Conservation (phyloP, 371 early-diverging fungal genomes). For the Batkoa obscura region DNA sequence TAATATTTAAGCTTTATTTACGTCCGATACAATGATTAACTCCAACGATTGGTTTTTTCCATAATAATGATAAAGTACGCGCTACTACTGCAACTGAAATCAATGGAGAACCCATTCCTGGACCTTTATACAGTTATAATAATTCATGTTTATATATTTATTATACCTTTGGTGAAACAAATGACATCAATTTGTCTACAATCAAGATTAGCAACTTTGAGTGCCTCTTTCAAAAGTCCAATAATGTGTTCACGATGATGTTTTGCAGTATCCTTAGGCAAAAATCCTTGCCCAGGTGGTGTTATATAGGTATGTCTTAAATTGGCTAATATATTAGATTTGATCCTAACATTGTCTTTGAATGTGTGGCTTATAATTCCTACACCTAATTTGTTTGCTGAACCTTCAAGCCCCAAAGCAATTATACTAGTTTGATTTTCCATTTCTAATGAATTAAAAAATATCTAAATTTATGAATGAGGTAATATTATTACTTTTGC, state of each 20-base stretch:
- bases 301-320: constrained; percentile 90
- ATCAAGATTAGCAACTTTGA: constrained; percentile 55
- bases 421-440: neutral
- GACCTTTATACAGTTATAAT: constrained; percentile 31
- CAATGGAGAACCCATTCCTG: constrained; percentile 98
- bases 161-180: constrained; percentile 84
- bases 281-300: constrained; percentile 94
- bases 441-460: neutral
- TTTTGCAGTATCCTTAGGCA: constrained; percentile 89
- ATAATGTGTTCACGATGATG: constrained; percentile 87
- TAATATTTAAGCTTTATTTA: constrained; percentile 14
- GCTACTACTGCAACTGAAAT: constrained; percentile 87
- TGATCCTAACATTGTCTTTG: neutral
- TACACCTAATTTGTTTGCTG: constrained; percentile 98
- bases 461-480: neutral
- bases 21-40: constrained; percentile 99
- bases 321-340: constrained; percentile 69
- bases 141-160: neutral
- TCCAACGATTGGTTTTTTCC: constrained; percentile 88
- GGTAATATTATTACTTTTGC: neutral
- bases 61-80: constrained; percentile 78
- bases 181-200: constrained; percentile 76
- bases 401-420: constrained; percentile 81
- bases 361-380: constrained; percentile 75
- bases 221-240: constrained; percentile 53